phyloP scores from a whole-genome alignment of 495 filamentous ascomycete genomes.

The Hyphodiscus hymeniophilus region DNA sequence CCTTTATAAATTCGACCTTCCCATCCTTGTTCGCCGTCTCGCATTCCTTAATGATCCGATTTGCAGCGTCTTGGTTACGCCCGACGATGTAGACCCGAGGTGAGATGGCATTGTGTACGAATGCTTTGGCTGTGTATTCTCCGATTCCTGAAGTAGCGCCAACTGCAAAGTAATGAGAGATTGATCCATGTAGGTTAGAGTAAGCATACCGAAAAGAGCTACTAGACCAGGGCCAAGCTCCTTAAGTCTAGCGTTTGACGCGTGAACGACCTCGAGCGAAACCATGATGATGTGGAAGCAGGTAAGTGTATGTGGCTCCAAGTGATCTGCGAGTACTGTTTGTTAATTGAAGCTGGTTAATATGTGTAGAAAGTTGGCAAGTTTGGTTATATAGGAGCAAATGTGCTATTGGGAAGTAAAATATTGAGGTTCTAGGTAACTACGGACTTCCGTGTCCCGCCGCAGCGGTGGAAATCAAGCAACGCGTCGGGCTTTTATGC shows the following conservation, averaged over 20 bases:
- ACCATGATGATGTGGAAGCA: constrained; percentile 31
- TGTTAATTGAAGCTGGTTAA: neutral
- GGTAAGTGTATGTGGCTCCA: neutral
- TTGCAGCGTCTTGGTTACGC: constrained; percentile 30
- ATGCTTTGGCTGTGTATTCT: constrained; percentile 31
- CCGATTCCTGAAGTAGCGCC: constrained; percentile 38
- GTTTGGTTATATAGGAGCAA: too few species aligned
- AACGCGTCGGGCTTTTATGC: too few species aligned
- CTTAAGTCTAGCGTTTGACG: constrained; percentile 35
- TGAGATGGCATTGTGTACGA: constrained; percentile 27
- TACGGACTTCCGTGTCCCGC: too few species aligned
- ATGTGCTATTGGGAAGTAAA: too few species aligned
- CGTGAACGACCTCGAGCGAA: constrained; percentile 28
- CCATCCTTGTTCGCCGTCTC: constrained; percentile 19
- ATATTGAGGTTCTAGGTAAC: too few species aligned
- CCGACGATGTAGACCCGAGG: constrained; percentile 34
- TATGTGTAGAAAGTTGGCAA: neutral
- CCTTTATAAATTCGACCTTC: constrained; percentile 24
- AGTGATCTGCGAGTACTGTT: neutral
- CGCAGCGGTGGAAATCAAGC: too few species aligned
- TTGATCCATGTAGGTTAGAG: neutral
- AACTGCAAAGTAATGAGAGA: constrained; percentile 17
- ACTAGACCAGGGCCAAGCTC: constrained; percentile 39
- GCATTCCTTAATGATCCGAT: constrained; percentile 30
- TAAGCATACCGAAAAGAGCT: constrained; percentile 39